Evolutionary conservation across 768 basidiomycete genomes (phyloP), one percentile per base, ranked within the genome.

Genomic region (Tremella mesenterica): DNA sequence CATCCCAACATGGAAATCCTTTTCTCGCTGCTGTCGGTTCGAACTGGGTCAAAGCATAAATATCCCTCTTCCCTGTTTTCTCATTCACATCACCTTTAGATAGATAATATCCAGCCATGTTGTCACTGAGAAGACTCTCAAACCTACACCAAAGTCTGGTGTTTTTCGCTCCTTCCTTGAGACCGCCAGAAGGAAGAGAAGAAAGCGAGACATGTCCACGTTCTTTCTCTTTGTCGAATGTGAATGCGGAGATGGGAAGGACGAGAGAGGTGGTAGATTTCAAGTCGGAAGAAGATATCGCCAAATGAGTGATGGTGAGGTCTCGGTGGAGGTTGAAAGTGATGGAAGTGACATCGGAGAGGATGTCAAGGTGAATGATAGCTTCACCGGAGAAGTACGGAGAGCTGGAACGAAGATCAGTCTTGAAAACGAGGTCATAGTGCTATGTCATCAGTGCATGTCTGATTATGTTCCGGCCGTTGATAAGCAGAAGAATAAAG

Each of bases 11-110:
- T 53, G 71, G 73, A 67, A 74, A 74, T 23, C 73, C 73, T 55
- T 81, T 79, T 46, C 91, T 78, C 8, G 92, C 91, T 54, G 83
- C 83, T 34, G 87, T 93, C 33, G 91, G 83, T 84, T 93, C 88
- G 60, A 91, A 93, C 74, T 97, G 92, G 30, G 93, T 95, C 48
- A 97, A 76, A 26, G 85, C 79, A 56, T 76, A 76, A 58, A 81
- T 80, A 8, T 60, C 61, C 60, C 79, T 81, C 59, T 81, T 79
- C 28, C 83, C 83, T 44, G 82, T 79, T 36, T 80, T 70, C 67
- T 85, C 80, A 50, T 67, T 65, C n/a, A 61, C 48, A 52, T 68
- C 62, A 6, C 61, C 66, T 44, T 68, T 61, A 20, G 53, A 60
- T 39, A 54, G 59, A 50, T 59, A 61, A 57, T 65, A 64, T 29